These are phyloP conservation scores for Thermothelomyces thermophilus DNA, from an alignment of 2,329 filamentous ascomycete genomes.

Conservation along the genomic window DNA sequence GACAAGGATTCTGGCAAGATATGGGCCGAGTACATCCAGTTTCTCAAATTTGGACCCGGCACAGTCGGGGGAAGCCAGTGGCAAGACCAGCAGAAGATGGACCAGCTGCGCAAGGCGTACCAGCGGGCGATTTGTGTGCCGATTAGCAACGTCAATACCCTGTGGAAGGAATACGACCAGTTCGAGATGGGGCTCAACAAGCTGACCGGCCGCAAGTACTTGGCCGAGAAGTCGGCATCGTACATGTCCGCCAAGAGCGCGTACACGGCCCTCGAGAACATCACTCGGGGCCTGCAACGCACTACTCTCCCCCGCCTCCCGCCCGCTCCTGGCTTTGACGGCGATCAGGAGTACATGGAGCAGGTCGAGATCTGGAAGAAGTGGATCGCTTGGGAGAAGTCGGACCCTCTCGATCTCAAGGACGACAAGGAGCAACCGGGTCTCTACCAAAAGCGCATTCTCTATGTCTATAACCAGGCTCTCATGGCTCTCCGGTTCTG, in stretches of 20 bases:
- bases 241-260: conserved; percentile 96
- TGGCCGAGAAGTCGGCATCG: conserved; percentile 84
- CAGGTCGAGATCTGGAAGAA: conserved; percentile 87
- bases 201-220: conserved; percentile 84
- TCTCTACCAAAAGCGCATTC: conserved; percentile 67
- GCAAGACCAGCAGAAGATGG: conserved; percentile 99
- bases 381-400: conserved; percentile 95
- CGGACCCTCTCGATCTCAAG: conserved; percentile 80
- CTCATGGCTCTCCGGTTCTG: conserved; percentile 91
- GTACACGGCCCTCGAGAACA: conserved; percentile 83
- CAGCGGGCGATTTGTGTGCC: conserved; percentile 85
- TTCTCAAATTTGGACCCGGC: conserved; percentile 82
- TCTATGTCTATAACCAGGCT: conserved; percentile 91
- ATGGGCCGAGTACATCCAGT: conserved; percentile 93
- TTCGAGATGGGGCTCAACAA: conserved; percentile 96
- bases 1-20: conserved; percentile 85
- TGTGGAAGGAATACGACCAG: conserved; percentile 97
- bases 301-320: conserved; percentile 75
- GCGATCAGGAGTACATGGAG: conserved; percentile 72
- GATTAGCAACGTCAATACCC: conserved; percentile 69
- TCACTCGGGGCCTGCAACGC: conserved; percentile 68
- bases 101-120: conserved; percentile 83
- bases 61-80: conserved; percentile 77
- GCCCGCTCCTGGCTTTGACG: conserved; percentile 78
- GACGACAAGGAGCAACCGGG: conserved; percentile 74